These are phyloP conservation scores for Artemisia argyi DNA, from an alignment of 129 eudicot species.

Conservation along the genomic window DNA sequence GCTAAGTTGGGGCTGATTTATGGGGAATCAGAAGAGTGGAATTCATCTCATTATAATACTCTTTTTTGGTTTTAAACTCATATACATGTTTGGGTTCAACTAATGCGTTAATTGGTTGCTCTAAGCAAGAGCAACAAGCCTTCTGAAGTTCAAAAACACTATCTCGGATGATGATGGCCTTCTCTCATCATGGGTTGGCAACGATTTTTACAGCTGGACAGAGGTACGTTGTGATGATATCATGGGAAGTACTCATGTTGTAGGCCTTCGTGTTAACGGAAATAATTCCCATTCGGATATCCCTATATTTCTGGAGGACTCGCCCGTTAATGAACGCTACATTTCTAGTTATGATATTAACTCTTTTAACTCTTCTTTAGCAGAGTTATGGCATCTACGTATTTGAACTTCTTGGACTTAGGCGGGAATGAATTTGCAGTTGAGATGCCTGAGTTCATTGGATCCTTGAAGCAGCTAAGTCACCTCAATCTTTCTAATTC, in stretches of 20 bases:
- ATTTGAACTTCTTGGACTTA: slow-evolving; percentile 12
- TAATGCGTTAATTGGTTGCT: neutral
- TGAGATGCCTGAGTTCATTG: slow-evolving; percentile 19
- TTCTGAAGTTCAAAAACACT: slow-evolving; percentile 24
- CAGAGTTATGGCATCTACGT: slow-evolving; percentile 14
- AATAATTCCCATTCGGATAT: too few species aligned
- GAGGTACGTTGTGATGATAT: too few species aligned
- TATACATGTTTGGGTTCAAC: slow-evolving; percentile 5
- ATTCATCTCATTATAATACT: too few species aligned
- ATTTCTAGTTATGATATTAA: slow-evolving; percentile 11
- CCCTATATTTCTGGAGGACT: too few species aligned
- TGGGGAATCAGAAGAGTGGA: too few species aligned
- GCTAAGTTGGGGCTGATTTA: too few species aligned
- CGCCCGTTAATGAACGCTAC: too few species aligned
- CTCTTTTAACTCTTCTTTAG: slow-evolving; percentile 10
- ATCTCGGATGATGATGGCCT: neutral
- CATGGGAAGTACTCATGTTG: too few species aligned
- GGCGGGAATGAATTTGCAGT: slow-evolving; percentile 12
- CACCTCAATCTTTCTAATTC: slow-evolving; percentile 28
- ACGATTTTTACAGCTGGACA: too few species aligned
- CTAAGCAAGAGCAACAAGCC: slow-evolving; percentile 31
- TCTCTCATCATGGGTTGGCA: slow-evolving; percentile 33
- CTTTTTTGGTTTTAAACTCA: too few species aligned
- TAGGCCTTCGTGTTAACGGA: too few species aligned
- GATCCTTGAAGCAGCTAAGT: slow-evolving; percentile 21